These are phyloP conservation scores for Elongisporangium prolatum DNA, from an alignment of 352 stramenopile species.

Conservation along the genomic window DNA sequence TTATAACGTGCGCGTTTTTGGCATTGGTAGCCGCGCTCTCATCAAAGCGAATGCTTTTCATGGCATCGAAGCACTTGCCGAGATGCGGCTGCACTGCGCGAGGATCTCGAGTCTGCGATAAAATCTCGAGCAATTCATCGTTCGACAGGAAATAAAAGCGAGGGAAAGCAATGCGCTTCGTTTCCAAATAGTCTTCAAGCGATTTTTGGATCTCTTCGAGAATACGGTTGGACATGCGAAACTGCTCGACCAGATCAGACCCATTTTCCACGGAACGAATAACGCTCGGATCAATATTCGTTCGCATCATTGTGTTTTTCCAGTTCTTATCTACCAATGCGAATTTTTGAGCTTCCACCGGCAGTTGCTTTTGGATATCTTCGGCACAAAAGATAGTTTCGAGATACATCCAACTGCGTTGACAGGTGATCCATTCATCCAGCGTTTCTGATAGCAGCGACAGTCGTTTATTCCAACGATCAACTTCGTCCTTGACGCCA, in stretches of 20 bases:
- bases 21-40: conserved; percentile 34
- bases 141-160: conserved; percentile 93
- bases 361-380: conserved; percentile 87
- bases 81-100: conserved; percentile 88
- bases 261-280: conserved; percentile 74
- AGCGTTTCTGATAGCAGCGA: conserved; percentile 78
- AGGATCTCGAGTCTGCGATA: conserved; percentile 88
- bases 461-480: conserved; percentile 87
- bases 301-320: conserved; percentile 80
- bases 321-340: conserved; percentile 84
- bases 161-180: conserved; percentile 89
- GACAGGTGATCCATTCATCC: conserved; percentile 82
- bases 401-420: conserved; percentile 88
- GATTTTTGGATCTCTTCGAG: conserved; percentile 92
- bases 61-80: conserved; percentile 91
- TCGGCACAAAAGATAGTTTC: conserved; percentile 88
- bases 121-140: conserved; percentile 89
- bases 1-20: conserved; percentile 27
- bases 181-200: conserved; percentile 90
- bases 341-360: conserved; percentile 84
- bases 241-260: conserved; percentile 72
- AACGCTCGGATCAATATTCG: conserved; percentile 67
- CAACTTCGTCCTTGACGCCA: conserved; percentile 88
- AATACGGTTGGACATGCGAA: conserved; percentile 78
- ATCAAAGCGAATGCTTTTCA: conserved; percentile 89